Evolutionary conservation across 192 early-diverging fungal species (phyloP), one percentile per base, ranked within the genome.

Genomic region (Fimicolochytrium jonesii): DNA sequence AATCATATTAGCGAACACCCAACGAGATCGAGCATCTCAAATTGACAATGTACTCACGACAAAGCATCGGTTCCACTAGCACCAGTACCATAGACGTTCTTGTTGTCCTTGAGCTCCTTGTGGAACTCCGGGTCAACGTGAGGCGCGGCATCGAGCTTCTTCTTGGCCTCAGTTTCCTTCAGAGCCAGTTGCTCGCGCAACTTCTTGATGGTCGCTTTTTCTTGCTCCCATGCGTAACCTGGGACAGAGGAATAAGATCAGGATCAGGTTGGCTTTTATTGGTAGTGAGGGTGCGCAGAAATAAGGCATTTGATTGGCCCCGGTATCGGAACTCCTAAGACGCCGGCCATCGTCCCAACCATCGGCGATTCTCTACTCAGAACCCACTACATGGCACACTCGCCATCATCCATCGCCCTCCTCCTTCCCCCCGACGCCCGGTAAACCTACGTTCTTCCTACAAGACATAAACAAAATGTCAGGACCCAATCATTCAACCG

Each of bases 201-300:
- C 20, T 55, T 55, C 42, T 64, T 53, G 51, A 64, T 64, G 11
- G 20, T 18, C 26, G 53, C 51, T 42, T 64, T 64, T 52, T 64
- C 51, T 35, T 64, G 62, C 31, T 64, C 62, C 57, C 57, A 45
- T 2, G 32, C 23, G 44, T 10, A 59, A 20, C 39, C 30, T 45
- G 0, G 1, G 1, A 20, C 15, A n/a, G 41, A 42, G 41, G 15
- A 42, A n/a, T n/a, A 0, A 20, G 41, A n/a, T 42, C 20, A 42
- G 41, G 1, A n/a, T 15, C 1, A 20, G 20, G 41, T n/a, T 1
- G 41, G 41, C 41, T 0, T 15, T 0, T 42, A n/a, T 42, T 15
- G 41, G 41, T 1, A n/a, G 41, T 42, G 15, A 20, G 20, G 0
- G 15, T 15, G 0, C 15, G 1, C 15, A 20, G 41, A n/a, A n/a